Evolutionary conservation across 371 early-diverging fungal genomes (phyloP).

Genomic region (Circinella minor): DNA sequence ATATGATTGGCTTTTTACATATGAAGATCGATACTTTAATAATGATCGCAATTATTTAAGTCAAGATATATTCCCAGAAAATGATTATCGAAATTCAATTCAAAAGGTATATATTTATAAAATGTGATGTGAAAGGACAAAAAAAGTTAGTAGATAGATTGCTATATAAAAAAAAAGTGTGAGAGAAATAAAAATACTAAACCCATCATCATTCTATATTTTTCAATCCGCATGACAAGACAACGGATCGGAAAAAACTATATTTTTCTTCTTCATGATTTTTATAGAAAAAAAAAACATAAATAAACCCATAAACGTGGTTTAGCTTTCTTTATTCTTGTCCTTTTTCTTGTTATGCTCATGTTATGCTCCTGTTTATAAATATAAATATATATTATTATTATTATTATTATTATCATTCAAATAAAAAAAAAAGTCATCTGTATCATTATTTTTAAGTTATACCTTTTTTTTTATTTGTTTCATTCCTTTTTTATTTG

Average conservation of each 20-base stretch:
- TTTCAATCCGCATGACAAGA: background rate
- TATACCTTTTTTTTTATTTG: no score
- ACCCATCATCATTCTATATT: background rate
- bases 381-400: no score
- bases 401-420: no score
- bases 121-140: no score
- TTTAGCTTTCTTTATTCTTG: background rate
- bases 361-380: no score
- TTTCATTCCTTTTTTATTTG: no score
- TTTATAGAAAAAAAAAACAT: background rate
- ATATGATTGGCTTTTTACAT: slow-evolving; percentile 29
- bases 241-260: slow-evolving; percentile 4
- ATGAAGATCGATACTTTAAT: slow-evolving; percentile 46
- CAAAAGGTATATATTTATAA: background rate
- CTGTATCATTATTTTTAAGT: no score
- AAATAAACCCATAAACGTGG: background rate
- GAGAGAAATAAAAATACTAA: slow-evolving; percentile 1
- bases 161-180: background rate
- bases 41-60: slow-evolving; percentile 39
- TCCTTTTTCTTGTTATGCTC: no score
- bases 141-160: background rate
- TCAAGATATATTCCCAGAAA: slow-evolving; percentile 46
- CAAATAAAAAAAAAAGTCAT: no score
- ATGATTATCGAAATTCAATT: background rate
- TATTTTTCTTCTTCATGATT: background rate